Base-by-base conservation (phyloP, 23 red algal species). In the Gracilaria gracilis region DNA sequence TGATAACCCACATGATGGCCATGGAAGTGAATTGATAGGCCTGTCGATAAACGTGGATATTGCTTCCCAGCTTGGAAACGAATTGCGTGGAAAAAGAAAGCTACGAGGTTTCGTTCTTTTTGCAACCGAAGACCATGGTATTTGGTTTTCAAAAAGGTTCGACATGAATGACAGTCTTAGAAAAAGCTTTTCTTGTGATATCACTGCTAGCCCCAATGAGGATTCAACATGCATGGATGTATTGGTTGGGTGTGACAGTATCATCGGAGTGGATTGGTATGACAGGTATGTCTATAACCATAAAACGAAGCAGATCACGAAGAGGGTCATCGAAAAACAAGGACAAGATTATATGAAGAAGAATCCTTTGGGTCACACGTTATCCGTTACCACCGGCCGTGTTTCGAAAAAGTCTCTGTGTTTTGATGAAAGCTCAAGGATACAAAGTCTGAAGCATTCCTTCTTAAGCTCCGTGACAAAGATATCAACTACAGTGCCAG, bases 341-440 rank as follows among this genome's bases (percentile, higher is more conserved):
- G 33, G 31, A 57, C 19, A 3, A 20, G 44, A 19, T 42, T 12
- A 5, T 35, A 2, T 44, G 57, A 66, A 25, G 25, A 44, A 11
- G 21, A 64, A 55, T 75, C 37, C 36, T 46, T 9, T 25, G 6
- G 29, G 38, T 46, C 40, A 7, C 6, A 57, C 29, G 57, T 37
- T 86, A 35, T 86, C 66, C 6, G 83, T 86, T 1, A 86, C 83
- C 28, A 57, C 61, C 13, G 83, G 83, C 57, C 83, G 83, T 27
- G 46, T 86, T 51, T 86, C 83, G 32, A 86, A 86, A 74, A 71
- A 34, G 49, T 35, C 64, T 39, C 57, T 84, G 20, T 4, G 23
- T 65, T 65, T 1, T 65, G 25, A 33, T 9, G 28, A 11, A 33
- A 65, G 33, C 9, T 29, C 61, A 65, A 65, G 61, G 28, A 31